These are phyloP conservation scores for Sanghuangporus sanghuang DNA, from an alignment of 1,284 basidiomycete genomes.

Conservation along the genomic window DNA sequence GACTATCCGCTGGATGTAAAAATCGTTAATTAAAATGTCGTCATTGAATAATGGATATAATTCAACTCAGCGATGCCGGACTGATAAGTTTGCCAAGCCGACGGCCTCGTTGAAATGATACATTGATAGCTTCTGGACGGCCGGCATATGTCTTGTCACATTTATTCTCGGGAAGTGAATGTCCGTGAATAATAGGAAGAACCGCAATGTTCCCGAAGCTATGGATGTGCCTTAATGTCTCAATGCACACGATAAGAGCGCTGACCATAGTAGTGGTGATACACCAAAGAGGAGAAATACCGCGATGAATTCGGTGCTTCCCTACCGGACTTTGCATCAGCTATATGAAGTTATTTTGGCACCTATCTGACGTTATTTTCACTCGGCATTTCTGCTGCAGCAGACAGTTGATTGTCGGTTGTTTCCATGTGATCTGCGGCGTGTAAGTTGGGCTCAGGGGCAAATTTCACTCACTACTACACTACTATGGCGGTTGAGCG, in stretches of 20 bases:
- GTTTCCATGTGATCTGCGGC: neutral
- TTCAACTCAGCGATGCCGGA: too few species aligned
- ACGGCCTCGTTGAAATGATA: too few species aligned
- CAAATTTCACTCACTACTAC: too few species aligned
- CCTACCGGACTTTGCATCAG: neutral
- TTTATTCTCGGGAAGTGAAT: neutral
- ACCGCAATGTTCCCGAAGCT: neutral
- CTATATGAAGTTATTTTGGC: neutral
- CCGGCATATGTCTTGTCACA: neutral
- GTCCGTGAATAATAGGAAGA: neutral
- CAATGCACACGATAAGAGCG: neutral
- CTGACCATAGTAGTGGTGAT: neutral
- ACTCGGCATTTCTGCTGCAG: neutral
- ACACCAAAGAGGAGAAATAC: neutral
- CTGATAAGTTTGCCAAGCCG: too few species aligned
- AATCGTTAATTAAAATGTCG: too few species aligned
- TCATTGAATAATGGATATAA: too few species aligned
- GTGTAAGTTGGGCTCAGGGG: neutral
- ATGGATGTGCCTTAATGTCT: neutral
- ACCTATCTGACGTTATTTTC: neutral
- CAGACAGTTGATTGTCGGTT: neutral
- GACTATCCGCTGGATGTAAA: too few species aligned
- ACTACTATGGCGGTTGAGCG: neutral
- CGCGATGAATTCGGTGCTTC: conserved; percentile 3
- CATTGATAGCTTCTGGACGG: neutral